Base-by-base conservation (phyloP, 768 basidiomycete genomes). In the Mycena belliarum region DNA sequence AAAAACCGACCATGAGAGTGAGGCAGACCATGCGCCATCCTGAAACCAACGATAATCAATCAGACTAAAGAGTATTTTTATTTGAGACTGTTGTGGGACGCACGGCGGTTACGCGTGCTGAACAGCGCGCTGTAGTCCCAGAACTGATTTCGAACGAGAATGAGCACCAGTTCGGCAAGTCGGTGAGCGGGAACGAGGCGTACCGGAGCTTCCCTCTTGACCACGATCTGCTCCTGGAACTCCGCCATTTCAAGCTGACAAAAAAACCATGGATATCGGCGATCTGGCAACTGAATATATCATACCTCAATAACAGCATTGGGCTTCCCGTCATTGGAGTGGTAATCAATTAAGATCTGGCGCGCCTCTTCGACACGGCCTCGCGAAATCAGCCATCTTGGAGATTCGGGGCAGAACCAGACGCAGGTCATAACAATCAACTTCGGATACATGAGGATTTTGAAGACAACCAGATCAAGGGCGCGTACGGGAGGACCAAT, bases 341-440 rank as follows among this genome's bases (percentile, higher is more conserved):
- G 68, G 50, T 67, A 66, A 48, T 69, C 50, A 35, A 65, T 63
- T 20, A 75, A 61, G 37, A 76, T 70, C 24, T 63, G 28, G 26
- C 64, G 65, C 32, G 75, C 75, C 48, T 76, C 69, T 18, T 71
- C 57, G 38, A 63, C 55, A 16, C 66, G 66, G 18, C 75, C 72
- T 25, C 60, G 66, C 35, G 73, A 70, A n/a, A 73, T 69, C 26
- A 75, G 60, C 66, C 66, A 69, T 24, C 66, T 46, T 10, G 68
- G 66, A 10, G 60, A 62, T 38, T 69, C 68, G 7, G 66, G 66
- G 33, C 33, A 35, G 14, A 79, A 77, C 68, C 72, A 75, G 25
- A 81, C 74, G 58, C 79, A 75, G 38, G 58, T 37, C 45, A 80
- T 61, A 43, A 81, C 77, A 21, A 79, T 65, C 4, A 76, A 45